These are phyloP conservation scores for Petasospora fabianii DNA, from an alignment of 1,139 yeast genomes.

Conservation along the genomic window DNA sequence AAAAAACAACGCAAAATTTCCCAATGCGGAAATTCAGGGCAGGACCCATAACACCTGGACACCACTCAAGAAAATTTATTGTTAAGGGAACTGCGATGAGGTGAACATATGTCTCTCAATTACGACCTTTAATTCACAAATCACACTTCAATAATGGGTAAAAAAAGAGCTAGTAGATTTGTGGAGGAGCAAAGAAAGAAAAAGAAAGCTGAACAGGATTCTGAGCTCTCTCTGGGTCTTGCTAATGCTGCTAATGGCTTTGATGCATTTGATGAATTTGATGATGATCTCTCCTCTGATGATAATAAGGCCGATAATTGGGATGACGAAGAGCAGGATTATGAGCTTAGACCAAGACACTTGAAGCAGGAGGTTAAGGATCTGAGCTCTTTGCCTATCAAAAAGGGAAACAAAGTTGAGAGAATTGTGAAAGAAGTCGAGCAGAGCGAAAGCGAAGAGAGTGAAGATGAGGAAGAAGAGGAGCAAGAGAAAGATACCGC, in stretches of 20 bases:
- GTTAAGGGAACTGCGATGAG: too few relatives aligned
- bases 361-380: conserved; percentile 39
- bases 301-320: conserved; percentile 37
- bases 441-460: conserved; percentile 21
- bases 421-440: conserved; percentile 42
- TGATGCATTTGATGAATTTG: conserved; percentile 18
- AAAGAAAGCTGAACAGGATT: conserved; percentile 52
- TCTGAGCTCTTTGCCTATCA: conserved; percentile 80
- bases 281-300: conserved; percentile 34
- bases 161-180: conserved; percentile 41
- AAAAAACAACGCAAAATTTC: conserved; percentile 11
- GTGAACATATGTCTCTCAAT: too few relatives aligned
- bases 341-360: conserved; percentile 58
- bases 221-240: conserved; percentile 43
- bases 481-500: conserved; percentile 28
- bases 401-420: conserved; percentile 65
- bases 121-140: neutral
- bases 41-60: conserved; percentile 10
- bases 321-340: conserved; percentile 69
- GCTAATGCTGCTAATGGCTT: conserved; percentile 32
- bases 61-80: conserved; percentile 6
- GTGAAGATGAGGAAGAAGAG: conserved; percentile 29
- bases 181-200: conserved; percentile 39
- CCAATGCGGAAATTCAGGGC: conserved; percentile 8
- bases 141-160: conserved; percentile 37